Percentiles rank a stretch among this genome's conserved stretches.
These are phyloP conservation scores for Populus deltoides DNA, from an alignment of 345 rosid species.

Conservation along the genomic window DNA sequence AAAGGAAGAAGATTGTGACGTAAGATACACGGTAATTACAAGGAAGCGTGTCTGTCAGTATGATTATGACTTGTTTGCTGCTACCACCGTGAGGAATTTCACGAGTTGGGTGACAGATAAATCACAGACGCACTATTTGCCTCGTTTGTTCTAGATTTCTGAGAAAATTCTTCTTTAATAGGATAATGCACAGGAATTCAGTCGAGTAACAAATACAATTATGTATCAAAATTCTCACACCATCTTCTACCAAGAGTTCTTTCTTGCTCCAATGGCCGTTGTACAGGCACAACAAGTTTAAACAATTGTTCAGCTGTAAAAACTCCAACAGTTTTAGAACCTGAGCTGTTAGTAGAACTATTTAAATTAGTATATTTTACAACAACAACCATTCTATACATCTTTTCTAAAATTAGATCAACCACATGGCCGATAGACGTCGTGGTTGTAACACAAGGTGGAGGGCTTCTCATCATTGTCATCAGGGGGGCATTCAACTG, in stretches of 20 bases:
- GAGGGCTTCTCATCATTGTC: slow-evolving; percentile 71
- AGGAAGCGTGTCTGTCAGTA: not conserved
- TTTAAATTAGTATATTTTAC: slow-evolving; percentile 35
- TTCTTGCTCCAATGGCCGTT: slow-evolving; percentile 29
- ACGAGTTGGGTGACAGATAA: too few relatives aligned
- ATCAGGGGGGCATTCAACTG: slow-evolving; percentile 59
- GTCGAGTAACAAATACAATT: not conserved
- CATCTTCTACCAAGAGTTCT: slow-evolving; percentile 10
- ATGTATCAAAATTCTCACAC: not conserved
- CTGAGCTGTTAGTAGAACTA: slow-evolving; percentile 18
- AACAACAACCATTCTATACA: slow-evolving; percentile 61
- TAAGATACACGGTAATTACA: not conserved
- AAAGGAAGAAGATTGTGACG: not conserved
- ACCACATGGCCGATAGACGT: slow-evolving; percentile 53
- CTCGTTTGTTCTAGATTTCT: not conserved
- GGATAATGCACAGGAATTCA: too few relatives aligned
- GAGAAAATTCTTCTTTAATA: not conserved
- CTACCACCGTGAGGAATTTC: not conserved
- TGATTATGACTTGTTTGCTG: not conserved
- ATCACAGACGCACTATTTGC: not conserved
- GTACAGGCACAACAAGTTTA: slow-evolving; percentile 27
- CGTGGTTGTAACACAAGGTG: slow-evolving; percentile 55
- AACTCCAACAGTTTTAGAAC: slow-evolving; percentile 43
- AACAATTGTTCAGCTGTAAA: slow-evolving; percentile 53
- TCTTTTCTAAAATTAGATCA: slow-evolving; percentile 58